Conservation (phyloP, 2,329 filamentous ascomycete genomes). For the Triangularia setosa region DNA sequence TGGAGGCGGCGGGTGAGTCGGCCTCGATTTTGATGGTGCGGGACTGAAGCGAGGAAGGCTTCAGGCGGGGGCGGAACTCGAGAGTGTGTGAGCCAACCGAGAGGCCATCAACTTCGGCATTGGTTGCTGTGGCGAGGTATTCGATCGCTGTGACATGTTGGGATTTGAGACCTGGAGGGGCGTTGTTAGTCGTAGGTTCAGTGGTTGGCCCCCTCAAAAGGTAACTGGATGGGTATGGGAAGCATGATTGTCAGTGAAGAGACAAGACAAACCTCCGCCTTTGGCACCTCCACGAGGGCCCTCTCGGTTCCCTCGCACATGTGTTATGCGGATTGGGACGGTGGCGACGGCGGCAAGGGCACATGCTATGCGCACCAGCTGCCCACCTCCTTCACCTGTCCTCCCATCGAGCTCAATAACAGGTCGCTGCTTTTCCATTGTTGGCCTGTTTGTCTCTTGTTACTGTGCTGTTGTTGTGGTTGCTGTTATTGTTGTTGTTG, state of each 20-base stretch:
- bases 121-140: slow-evolving; percentile 50
- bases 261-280: neutral
- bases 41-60: slow-evolving; percentile 32
- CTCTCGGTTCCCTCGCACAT: slow-evolving; percentile 53
- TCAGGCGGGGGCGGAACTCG: slow-evolving; percentile 42
- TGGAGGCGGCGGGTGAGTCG: slow-evolving; percentile 49
- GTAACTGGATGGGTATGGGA: too few relatives aligned
- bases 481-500: neutral
- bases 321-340: slow-evolving; percentile 48
- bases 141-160: slow-evolving; percentile 57
- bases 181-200: neutral
- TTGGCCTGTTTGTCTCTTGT: too few relatives aligned
- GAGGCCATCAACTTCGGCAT: slow-evolving; percentile 48
- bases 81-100: slow-evolving; percentile 48
- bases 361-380: slow-evolving; percentile 55
- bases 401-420: slow-evolving; percentile 51
- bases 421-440: slow-evolving; percentile 4
- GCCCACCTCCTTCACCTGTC: slow-evolving; percentile 59
- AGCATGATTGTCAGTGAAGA: neutral
- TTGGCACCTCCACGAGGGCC: slow-evolving; percentile 33
- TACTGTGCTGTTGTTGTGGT: neutral
- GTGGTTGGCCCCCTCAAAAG: too few relatives aligned
- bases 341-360: slow-evolving; percentile 53
- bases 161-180: slow-evolving; percentile 49
- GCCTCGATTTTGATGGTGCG: slow-evolving; percentile 48